phyloP scores from a whole-genome alignment of 768 basidiomycete genomes.

The Podaxis pistillaris region DNA sequence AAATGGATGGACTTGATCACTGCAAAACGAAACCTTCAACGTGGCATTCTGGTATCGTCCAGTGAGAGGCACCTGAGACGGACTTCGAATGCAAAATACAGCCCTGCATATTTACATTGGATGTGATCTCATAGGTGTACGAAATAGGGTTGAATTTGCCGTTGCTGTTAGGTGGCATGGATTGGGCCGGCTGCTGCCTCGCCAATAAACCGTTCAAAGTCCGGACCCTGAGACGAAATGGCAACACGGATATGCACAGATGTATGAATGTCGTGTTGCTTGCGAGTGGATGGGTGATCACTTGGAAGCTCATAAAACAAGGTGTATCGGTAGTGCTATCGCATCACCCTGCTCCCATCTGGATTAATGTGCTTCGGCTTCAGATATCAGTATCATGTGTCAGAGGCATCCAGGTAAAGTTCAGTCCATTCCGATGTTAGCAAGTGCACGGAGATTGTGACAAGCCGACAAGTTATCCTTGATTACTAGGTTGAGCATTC shows the following conservation, averaged over 20 bases:
- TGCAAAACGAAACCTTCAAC: background rate
- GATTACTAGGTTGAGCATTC: background rate
- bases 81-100: background rate
- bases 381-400: background rate
- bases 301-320: too few relatives aligned
- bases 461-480: background rate
- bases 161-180: background rate
- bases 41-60: background rate
- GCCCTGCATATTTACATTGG: constrained; percentile 8
- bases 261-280: background rate
- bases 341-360: background rate
- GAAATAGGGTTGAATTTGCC: background rate
- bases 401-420: background rate
- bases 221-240: background rate
- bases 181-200: background rate
- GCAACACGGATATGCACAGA: background rate
- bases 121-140: constrained; percentile 9
- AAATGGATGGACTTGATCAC: too few relatives aligned
- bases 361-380: background rate
- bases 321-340: too few relatives aligned
- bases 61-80: background rate
- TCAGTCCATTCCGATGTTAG: background rate
- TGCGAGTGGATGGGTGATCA: background rate
- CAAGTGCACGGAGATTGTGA: background rate
- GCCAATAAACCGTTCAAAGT: background rate